Evolutionary conservation across 2,329 filamentous ascomycete species (phyloP), one percentile per base, ranked within the genome.

Genomic region (Delphinella strobiligena): DNA sequence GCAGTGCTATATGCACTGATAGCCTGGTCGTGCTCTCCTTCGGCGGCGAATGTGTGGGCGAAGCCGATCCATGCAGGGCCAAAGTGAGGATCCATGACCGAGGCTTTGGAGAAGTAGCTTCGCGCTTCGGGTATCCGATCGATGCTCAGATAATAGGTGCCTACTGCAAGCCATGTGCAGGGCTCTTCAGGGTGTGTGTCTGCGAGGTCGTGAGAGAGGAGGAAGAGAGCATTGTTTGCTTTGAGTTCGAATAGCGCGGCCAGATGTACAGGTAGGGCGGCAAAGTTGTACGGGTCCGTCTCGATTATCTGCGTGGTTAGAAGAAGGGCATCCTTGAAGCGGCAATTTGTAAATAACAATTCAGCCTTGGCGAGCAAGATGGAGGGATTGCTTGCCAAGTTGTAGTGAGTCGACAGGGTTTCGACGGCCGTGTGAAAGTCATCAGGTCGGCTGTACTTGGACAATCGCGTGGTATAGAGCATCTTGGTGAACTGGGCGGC

Each of bases 61-160:
- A 98, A 98, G 1, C 93, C 91, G 48, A 98, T 96, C 91, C 91
- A 98, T 3, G 91, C 91, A 1, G 91, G 85, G 0, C 89, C 89
- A 52, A 94, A 98, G 63, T 96, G 89, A 5, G 89, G 84, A 55
- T 98, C 88, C 80, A 98, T 89, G 68, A 96, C 82, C 48, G 85
- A 93, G 4, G 93, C 84, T 62, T 98, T 98, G 54, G 85, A 93
- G 61, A 98, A 98, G 67, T 91, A 98, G 30, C 89, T 78, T 9
- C 91, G 78, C 8, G 93, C 88, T 62, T 98, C 91, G 3, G 91
- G 82, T 42, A 98, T 86, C 53, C 87, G 88, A 50, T 78, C 76
- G 38, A 88, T 94, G 12, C 81, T 72, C 47, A 96, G 79, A 61
- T 98, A 98, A 67, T 96, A 98, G 19, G 88, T 81, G 9, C 87